Evolutionary conservation across 2,329 filamentous ascomycete genomes (phyloP).

Genomic region (Phialophora expanda): DNA sequence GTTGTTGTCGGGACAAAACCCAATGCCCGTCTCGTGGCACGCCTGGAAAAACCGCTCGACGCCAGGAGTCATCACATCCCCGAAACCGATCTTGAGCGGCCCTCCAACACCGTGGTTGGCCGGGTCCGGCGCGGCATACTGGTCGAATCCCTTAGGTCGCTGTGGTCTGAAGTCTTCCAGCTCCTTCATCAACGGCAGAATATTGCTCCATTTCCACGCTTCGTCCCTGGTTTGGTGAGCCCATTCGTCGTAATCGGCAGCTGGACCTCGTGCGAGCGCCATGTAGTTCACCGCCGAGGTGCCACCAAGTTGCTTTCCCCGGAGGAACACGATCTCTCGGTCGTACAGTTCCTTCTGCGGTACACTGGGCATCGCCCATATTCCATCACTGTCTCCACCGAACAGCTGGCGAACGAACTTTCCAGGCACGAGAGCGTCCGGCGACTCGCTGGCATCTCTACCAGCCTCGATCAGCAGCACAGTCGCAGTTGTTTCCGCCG

Average conservation of each 20-base stretch:
- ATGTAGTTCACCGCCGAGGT: constrained; percentile 44
- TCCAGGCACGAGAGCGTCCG: constrained; percentile 15
- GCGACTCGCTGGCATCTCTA: constrained; percentile 3
- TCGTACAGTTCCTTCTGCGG: constrained; percentile 9
- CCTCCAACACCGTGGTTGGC: constrained; percentile 57
- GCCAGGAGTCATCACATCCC: constrained; percentile 50
- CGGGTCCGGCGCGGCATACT: constrained; percentile 55
- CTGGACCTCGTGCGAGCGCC: constrained; percentile 36
- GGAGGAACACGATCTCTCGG: constrained; percentile 21
- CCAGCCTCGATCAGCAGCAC: constrained; percentile 23
- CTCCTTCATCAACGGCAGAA: constrained; percentile 36
- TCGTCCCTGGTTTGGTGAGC: constrained; percentile 38
- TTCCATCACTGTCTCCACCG: constrained; percentile 10
- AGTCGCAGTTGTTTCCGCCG: constrained; percentile 1
- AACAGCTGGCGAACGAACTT: constrained; percentile 19
- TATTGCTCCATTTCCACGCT: constrained; percentile 39
- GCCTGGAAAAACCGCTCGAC: constrained; percentile 55
- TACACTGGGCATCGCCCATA: constrained; percentile 21
- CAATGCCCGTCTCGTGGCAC: constrained; percentile 48
- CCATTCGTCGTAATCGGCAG: constrained; percentile 44
- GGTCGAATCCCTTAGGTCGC: constrained; percentile 9
- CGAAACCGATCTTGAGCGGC: constrained; percentile 56
- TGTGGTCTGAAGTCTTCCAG: constrained; percentile 37
- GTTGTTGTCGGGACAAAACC: constrained; percentile 61
- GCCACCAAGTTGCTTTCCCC: constrained; percentile 44